Evolutionary conservation across 495 filamentous ascomycete species (phyloP), one percentile per base, ranked within the genome.

Genomic region (Lepidopterella palustris): DNA sequence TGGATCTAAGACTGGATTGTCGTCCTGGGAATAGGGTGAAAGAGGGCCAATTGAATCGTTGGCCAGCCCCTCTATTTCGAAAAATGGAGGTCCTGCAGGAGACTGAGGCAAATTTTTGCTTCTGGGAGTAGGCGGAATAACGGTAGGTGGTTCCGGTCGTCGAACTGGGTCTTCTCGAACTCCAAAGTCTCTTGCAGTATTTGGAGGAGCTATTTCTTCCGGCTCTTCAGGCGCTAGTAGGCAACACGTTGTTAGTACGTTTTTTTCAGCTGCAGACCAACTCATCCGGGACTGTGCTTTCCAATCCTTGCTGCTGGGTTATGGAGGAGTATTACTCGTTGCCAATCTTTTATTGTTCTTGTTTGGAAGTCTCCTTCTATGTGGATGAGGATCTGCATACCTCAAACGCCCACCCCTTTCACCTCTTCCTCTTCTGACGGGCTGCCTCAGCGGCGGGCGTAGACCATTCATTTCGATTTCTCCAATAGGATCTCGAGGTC

Each of bases 241-340:
- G 5, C 21, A 62, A 57, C 26, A 51, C 40, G 40, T 40, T 40
- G 29, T 26, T 28, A 54, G 51, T 24, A 21, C 29, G 51, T 18
- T 5, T 55, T 18, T 42, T 24, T n/a, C 4, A 10, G 29, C 13
- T 1, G 5, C 5, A 24, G 11, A 25, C n/a, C n/a, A 26, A 57
- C 48, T 51, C 20, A 51, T 56, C 27, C 57, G 21, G 42, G 55
- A 51, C 48, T 62, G 58, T 59, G 59, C 59, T 55, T 59, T 59
- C 45, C 48, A n/a, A 49, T 18, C 25, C 25, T 29, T 9, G 15
- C 3, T 4, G 3, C 35, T 50, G 55, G 58, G 35, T 60, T 26
- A 59, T 27, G 60, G 60, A 62, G 63, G 55, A 51, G 63, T 47
- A 62, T 62, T 66, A 62, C 63, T 60, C 55, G 63, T 55, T 58